These are phyloP conservation scores for Ogataea wickerhamii DNA, from an alignment of 805 yeast species.

Conservation along the genomic window DNA sequence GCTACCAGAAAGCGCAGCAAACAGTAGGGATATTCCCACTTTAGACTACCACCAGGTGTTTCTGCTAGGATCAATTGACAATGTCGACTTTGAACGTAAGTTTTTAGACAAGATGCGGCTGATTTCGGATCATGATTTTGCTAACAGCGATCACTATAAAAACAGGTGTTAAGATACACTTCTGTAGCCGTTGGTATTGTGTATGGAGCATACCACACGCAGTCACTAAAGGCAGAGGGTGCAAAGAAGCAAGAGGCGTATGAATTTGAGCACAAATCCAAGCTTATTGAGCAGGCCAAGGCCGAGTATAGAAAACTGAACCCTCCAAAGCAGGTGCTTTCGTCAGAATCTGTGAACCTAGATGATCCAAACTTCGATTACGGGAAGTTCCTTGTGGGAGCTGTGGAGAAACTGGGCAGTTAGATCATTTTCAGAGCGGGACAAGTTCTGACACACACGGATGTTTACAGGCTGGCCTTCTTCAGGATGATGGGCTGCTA, in stretches of 20 bases:
- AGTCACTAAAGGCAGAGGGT: conserved; percentile 58
- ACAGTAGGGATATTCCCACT: too few species aligned
- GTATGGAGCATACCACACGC: conserved; percentile 86
- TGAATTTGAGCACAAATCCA: conserved; percentile 61
- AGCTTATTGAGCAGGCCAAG: conserved; percentile 84
- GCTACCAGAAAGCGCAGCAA: too few species aligned
- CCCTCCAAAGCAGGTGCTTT: conserved; percentile 41
- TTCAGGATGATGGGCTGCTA: too few species aligned
- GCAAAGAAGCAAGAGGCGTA: conserved; percentile 52
- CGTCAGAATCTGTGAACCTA: conserved; percentile 56
- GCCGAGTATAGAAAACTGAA: conserved; percentile 73
- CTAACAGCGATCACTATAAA: background rate
- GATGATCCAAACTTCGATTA: conserved; percentile 90
- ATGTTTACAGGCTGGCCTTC: too few species aligned
- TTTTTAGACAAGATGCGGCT: conserved; percentile 9
- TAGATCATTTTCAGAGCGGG: too few species aligned
- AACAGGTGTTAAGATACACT: conserved; percentile 85
- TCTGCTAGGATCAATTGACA: conserved; percentile 5
- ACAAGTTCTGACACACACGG: too few species aligned
- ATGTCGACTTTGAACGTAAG: conserved; percentile 53
- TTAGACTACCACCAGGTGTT: too few species aligned
- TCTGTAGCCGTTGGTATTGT: conserved; percentile 83
- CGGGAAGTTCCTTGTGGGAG: conserved; percentile 63
- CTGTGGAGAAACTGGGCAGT: conserved; percentile 50
- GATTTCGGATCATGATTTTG: background rate